phyloP scores from a whole-genome alignment of 345 rosid genomes.

The Durio zibethinus region DNA sequence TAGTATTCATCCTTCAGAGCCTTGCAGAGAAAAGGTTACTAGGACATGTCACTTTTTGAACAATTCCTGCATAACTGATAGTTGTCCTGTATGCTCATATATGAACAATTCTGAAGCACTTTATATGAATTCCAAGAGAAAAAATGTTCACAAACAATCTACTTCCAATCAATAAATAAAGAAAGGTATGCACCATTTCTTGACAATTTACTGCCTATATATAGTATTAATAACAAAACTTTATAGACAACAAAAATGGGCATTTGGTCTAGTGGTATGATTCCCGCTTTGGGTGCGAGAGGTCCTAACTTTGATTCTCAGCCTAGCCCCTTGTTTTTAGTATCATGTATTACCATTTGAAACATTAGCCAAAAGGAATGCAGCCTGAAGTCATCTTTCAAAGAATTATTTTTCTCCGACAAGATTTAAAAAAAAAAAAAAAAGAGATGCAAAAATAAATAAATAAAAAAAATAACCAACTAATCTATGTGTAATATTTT shows the following conservation, averaged over 20 bases:
- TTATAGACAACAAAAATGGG: conserved; percentile 21
- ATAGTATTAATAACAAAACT: background rate
- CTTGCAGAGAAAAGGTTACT: background rate
- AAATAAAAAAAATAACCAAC: background rate
- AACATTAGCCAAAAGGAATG: background rate
- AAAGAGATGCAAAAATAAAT: background rate
- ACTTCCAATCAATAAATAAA: background rate
- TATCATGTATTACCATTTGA: background rate
- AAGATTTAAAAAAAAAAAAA: background rate
- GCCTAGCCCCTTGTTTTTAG: background rate
- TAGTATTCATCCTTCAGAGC: background rate
- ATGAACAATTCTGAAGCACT: background rate
- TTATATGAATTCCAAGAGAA: background rate
- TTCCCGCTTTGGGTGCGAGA: conserved; percentile 74
- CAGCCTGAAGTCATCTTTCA: background rate
- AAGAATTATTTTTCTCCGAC: background rate
- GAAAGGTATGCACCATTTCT: background rate
- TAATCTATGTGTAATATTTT: background rate
- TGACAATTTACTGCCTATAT: background rate
- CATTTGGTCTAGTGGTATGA: conserved; percentile 85
- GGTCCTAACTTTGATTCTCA: background rate
- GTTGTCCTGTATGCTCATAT: background rate
- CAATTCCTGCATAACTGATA: background rate
- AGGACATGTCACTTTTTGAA: background rate
- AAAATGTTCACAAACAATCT: background rate